A percentile compares a stretch with the other conserved stretches of the same genome.
phyloP scores from a whole-genome alignment of 2,329 filamentous ascomycete genomes.

The Clarireedia monteithiana region DNA sequence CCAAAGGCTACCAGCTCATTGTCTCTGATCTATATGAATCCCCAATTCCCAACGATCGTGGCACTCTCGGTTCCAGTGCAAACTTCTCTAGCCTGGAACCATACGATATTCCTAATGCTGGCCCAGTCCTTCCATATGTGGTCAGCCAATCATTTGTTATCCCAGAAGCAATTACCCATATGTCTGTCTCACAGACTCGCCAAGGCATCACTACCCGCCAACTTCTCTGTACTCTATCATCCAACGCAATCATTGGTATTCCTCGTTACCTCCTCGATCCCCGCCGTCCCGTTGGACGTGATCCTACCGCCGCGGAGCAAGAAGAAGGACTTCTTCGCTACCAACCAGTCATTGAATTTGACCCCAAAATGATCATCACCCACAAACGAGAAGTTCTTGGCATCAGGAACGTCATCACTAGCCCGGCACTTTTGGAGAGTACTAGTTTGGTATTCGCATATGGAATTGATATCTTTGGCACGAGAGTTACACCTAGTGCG shows the following conservation, averaged over 20 bases:
- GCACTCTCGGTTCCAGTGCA: slow-evolving; percentile 58
- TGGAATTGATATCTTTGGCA: slow-evolving; percentile 82
- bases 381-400: slow-evolving; percentile 78
- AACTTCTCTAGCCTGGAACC: slow-evolving; percentile 76
- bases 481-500: slow-evolving; percentile 76
- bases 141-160: slow-evolving; percentile 76
- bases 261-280: slow-evolving; percentile 76
- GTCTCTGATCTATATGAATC: slow-evolving; percentile 90
- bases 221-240: slow-evolving; percentile 70
- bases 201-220: slow-evolving; percentile 86
- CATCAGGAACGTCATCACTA: slow-evolving; percentile 63
- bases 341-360: slow-evolving; percentile 68
- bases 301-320: slow-evolving; percentile 68
- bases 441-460: slow-evolving; percentile 85
- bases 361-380: slow-evolving; percentile 71
- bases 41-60: slow-evolving; percentile 72
- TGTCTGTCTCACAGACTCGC: slow-evolving; percentile 79
- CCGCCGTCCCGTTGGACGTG: slow-evolving; percentile 75
- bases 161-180: slow-evolving; percentile 66
- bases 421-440: slow-evolving; percentile 78
- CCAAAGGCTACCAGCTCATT: slow-evolving; percentile 80
- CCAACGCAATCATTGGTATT: slow-evolving; percentile 70
- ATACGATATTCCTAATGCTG: slow-evolving; percentile 44
- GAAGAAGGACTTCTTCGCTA: slow-evolving; percentile 82
- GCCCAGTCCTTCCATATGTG: slow-evolving; percentile 59